A percentile compares a stretch with the other conserved stretches of the same genome.
Evolutionary conservation across 1,284 basidiomycete species (phyloP).

Genomic region (Pyrrhoderma lamaoense): DNA sequence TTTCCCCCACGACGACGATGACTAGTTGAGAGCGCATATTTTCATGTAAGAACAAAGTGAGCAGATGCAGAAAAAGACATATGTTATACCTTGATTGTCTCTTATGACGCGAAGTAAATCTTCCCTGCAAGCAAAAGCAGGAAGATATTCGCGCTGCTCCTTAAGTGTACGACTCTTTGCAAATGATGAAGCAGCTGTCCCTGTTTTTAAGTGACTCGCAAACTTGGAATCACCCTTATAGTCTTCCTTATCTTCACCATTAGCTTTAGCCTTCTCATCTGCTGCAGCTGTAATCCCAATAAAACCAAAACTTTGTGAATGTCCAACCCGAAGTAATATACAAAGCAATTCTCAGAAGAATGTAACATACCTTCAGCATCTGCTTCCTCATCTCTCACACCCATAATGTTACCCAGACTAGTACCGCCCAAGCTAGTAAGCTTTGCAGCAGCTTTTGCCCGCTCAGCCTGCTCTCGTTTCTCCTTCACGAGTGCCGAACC

Average conservation of each 20-base stretch:
- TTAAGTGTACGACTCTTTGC: conserved; percentile 80
- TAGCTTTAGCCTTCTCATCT: conserved; percentile 37
- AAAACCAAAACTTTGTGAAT: conserved; percentile 59
- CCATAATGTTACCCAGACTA: conserved; percentile 92
- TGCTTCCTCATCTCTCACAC: conserved; percentile 91
- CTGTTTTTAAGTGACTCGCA: conserved; percentile 80
- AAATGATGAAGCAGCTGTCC: conserved; percentile 77
- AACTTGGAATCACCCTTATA: conserved; percentile 97
- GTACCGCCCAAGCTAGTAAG: conserved; percentile 91
- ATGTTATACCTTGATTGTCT: conserved; percentile 81
- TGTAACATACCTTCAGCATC: conserved; percentile 68
- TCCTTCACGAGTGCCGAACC: conserved; percentile 91
- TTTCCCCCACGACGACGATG: conserved; percentile 91
- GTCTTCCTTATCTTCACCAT: conserved; percentile 58
- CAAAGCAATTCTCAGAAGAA: conserved; percentile 20
- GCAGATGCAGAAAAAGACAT: background rate
- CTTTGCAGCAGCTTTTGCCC: conserved; percentile 93
- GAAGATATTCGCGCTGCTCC: conserved; percentile 94
- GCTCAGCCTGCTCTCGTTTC: conserved; percentile 91
- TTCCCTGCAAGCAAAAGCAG: conserved; percentile 96
- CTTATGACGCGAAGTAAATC: conserved; percentile 85
- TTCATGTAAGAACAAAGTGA: conserved; percentile 2
- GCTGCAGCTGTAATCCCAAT: conserved; percentile 48
- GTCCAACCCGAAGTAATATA: conserved; percentile 46
- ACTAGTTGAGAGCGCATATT: too few relatives aligned